Conservation (phyloP, 768 basidiomycete species). For the Rhizopogon vinicolor region DNA sequence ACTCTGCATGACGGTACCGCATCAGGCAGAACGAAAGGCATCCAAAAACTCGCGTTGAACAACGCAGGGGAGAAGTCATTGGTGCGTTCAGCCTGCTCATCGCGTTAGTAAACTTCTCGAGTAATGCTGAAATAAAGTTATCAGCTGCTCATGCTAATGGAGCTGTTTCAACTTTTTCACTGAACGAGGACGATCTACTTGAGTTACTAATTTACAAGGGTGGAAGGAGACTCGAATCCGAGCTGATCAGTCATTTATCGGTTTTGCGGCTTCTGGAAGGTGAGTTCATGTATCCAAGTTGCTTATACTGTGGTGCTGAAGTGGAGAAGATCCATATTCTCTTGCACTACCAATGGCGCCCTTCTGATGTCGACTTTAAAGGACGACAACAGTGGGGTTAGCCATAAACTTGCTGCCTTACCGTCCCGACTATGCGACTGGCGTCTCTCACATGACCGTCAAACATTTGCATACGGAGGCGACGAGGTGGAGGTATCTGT, state of each 20-base stretch:
- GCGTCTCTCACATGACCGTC: constrained; percentile 47
- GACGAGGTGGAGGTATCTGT: constrained; percentile 83
- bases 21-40: constrained; percentile 28
- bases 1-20: constrained; percentile 29
- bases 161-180: constrained; percentile 36
- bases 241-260: constrained; percentile 52
- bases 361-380: constrained; percentile 44
- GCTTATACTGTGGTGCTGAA: background rate
- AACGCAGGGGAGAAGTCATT: constrained; percentile 25
- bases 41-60: constrained; percentile 36
- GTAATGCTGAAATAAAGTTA: constrained; percentile 50
- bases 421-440: constrained; percentile 70
- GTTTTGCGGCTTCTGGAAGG: constrained; percentile 49
- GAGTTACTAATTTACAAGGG: constrained; percentile 33
- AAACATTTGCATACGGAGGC: constrained; percentile 75
- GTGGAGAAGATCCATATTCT: constrained; percentile 39
- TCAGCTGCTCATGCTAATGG: constrained; percentile 64
- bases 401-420: constrained; percentile 37
- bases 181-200: constrained; percentile 39
- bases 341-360: constrained; percentile 76
- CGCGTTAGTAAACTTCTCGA: constrained; percentile 9
- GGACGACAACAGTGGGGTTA: constrained; percentile 17
- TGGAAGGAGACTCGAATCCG: constrained; percentile 68
- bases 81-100: constrained; percentile 29
- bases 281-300: constrained; percentile 24